Conservation (phyloP, 129 eudicot genomes). For the Tanacetum coccineum region DNA sequence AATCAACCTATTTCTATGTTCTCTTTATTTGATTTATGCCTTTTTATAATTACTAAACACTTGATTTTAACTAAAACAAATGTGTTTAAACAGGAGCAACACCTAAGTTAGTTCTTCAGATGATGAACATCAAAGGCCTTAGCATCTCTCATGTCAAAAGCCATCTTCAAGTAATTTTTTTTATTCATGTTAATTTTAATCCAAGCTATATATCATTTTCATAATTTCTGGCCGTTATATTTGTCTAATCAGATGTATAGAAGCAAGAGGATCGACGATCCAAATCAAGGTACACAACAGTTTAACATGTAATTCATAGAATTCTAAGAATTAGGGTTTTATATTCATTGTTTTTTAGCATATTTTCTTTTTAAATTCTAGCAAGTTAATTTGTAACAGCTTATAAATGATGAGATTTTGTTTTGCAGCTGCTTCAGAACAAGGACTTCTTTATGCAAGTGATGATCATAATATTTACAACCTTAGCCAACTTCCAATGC, state of each 20-base stretch:
- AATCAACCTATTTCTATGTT: background rate
- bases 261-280: conserved; percentile 80
- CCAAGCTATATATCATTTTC: background rate
- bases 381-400: background rate
- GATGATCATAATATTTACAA: conserved; percentile 59
- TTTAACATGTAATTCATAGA: background rate
- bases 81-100: conserved; percentile 60
- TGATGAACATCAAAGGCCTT: conserved; percentile 81
- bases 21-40: background rate
- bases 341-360: background rate
- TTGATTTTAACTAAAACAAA: background rate
- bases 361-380: background rate
- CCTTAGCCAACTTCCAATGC: conserved; percentile 82
- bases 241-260: conserved; percentile 57
- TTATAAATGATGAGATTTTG: background rate
- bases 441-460: conserved; percentile 50
- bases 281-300: conserved; percentile 48
- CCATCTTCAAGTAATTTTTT: conserved; percentile 69
- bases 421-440: conserved; percentile 35
- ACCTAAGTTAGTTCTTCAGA: conserved; percentile 79
- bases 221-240: background rate
- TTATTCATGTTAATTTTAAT: background rate
- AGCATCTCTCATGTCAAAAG: conserved; percentile 90
- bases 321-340: conserved; percentile 1
- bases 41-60: too few relatives aligned